Base-by-base conservation (phyloP, 345 rosid genomes). In the Bruguiera parviflora region DNA sequence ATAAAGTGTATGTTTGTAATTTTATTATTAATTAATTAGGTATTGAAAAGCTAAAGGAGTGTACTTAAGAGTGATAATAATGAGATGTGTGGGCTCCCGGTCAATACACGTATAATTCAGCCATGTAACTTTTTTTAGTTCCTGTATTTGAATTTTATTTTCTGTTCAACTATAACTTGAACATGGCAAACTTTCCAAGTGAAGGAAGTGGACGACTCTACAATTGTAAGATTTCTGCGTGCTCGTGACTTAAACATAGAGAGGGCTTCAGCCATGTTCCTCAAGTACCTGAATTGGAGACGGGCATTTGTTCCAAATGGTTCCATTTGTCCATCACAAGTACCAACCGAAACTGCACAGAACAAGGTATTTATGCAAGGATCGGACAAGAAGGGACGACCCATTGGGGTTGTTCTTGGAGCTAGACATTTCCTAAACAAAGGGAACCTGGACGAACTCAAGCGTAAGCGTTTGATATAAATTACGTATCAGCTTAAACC, bases 351-450 rank as follows among this genome's bases (percentile, higher is more conserved):
- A 27, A 76, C 77, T 33, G 68, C 70, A 8, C 89, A 83, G 71
- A 78, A 83, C 67, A 85, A 83, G 68, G 35, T 77, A 80, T 85
- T 83, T 65, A 16, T 76, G 61, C 89, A 85, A 78, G 89, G 87
- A 13, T 71, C 63, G 2, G 89, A 83, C 49, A 81, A 72, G 75
- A 71, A 69, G 31, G 85, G 86, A 20, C 78, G 78, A 39, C 85
- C 83, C 8, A 43, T 85, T 1, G 19, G 61, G 0, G 60, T 81
- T 61, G 24, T 71, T 28, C 21, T 85, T 39, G 84, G 73, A 8
- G 76, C 65, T 5, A 77, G 75, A 62, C 85, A 85, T 72, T 70
- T 81, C 43, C 80, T 78, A 52, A 72, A 63, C 57, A 79, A 81
- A 53, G 75, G 72, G 33, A 71, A 74, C 20, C 64, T 64, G 0